Evolutionary conservation across 2,329 filamentous ascomycete genomes (phyloP).

Genomic region (Colletotrichum cuscutae): DNA sequence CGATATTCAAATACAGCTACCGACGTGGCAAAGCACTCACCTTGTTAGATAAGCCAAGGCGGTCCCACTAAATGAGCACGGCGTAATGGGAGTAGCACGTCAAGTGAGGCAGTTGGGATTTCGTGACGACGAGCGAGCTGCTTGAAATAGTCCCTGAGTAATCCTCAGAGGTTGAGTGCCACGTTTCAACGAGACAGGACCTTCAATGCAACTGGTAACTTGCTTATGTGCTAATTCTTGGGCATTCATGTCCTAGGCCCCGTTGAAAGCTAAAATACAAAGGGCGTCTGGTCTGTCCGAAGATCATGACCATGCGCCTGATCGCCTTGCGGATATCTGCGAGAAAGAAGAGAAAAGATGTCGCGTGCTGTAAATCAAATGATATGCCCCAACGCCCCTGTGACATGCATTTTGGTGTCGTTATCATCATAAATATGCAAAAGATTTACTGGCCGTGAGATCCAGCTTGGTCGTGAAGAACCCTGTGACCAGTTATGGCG

Average conservation of each 20-base stretch:
- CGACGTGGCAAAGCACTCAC: neutral
- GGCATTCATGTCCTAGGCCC: neutral
- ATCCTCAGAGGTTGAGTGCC: neutral
- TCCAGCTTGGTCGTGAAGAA: conserved; percentile 55
- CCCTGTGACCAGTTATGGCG: conserved; percentile 34
- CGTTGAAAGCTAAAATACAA: conserved; percentile 1
- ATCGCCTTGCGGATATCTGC: conserved; percentile 23
- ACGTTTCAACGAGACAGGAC: neutral
- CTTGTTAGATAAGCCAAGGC: neutral
- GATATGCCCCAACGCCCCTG: conserved; percentile 14
- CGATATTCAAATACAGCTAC: neutral
- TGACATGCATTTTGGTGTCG: conserved; percentile 20
- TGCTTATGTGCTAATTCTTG: neutral
- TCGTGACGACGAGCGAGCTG: neutral
- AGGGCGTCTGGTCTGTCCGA: neutral
- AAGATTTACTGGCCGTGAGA: conserved; percentile 52
- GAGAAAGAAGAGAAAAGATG: conserved; percentile 2
- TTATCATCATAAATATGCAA: conserved; percentile 26
- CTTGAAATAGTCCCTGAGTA: neutral
- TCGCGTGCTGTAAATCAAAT: neutral
- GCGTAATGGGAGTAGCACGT: no score
- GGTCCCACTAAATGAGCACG: neutral
- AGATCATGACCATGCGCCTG: conserved; percentile 16
- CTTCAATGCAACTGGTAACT: neutral
- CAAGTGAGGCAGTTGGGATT: neutral